phyloP scores from a whole-genome alignment of 73 alveolate species.

The Stentor roeselii region DNA sequence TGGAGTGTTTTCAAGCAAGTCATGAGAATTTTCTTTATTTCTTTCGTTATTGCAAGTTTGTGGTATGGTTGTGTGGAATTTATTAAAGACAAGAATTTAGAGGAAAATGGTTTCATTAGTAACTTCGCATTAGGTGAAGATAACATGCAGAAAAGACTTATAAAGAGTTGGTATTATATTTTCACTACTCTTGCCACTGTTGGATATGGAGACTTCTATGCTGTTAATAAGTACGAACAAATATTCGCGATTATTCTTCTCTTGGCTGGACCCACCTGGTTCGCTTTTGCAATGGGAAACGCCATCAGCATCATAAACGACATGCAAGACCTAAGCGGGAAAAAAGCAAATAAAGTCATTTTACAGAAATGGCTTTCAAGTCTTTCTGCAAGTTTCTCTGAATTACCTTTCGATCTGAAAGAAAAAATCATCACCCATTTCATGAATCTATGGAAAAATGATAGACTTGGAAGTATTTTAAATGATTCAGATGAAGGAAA shows the following conservation, averaged over 20 bases:
- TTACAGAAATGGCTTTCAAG: no score
- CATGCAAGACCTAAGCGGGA: no score
- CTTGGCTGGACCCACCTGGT: no score
- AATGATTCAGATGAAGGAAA: background rate
- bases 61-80: background rate
- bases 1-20: background rate
- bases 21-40: no score
- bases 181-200: constrained; percentile 24
- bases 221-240: no score
- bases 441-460: background rate
- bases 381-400: no score
- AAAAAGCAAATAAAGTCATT: no score
- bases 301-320: no score
- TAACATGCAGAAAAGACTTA: background rate
- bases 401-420: no score
- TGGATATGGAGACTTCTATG: constrained; percentile 31
- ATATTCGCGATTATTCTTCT: no score
- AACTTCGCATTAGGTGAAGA: background rate
- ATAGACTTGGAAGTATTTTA: background rate
- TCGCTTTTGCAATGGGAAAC: no score
- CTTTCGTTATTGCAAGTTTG: background rate
- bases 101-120: background rate
- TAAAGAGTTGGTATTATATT: background rate
- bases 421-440: background rate
- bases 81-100: background rate